phyloP scores from a whole-genome alignment of 2,329 filamentous ascomycete genomes.

The Colletotrichum aenigma region DNA sequence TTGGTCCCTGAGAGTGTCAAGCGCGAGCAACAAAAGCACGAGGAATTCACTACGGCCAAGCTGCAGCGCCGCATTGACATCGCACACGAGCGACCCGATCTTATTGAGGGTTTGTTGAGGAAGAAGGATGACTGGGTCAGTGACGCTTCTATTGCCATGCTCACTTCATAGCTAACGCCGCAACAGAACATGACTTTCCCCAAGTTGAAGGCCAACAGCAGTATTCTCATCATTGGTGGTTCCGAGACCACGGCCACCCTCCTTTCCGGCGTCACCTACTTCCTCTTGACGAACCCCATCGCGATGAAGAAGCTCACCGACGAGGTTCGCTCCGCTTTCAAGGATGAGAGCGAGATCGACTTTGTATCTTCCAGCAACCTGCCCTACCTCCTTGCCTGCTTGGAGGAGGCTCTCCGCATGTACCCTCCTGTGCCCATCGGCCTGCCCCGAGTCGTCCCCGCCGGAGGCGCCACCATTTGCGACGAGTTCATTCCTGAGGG shows the following conservation, averaged over 20 bases:
- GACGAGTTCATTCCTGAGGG: constrained; percentile 34
- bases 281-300: constrained; percentile 33
- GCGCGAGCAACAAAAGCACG: not conserved
- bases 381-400: constrained; percentile 40
- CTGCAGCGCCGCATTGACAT: constrained; percentile 19
- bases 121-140: constrained; percentile 21
- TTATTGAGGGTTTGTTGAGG: constrained; percentile 23
- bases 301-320: constrained; percentile 32
- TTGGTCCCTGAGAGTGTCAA: constrained; percentile 2
- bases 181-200: constrained; percentile 4
- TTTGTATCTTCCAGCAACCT: constrained; percentile 32
- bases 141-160: not conserved
- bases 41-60: not conserved
- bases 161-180: not conserved
- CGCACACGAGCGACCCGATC: constrained; percentile 20
- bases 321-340: constrained; percentile 42
- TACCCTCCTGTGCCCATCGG: constrained; percentile 35
- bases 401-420: constrained; percentile 47
- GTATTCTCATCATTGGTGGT: constrained; percentile 31
- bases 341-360: constrained; percentile 38
- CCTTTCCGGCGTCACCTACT: constrained; percentile 29
- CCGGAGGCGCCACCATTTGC: constrained; percentile 34
- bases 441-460: constrained; percentile 30
- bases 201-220: constrained; percentile 20
- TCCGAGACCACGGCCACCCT: constrained; percentile 38